These are phyloP conservation scores for Solanum piurae DNA, from an alignment of 257 asterid genomes.

Conservation along the genomic window DNA sequence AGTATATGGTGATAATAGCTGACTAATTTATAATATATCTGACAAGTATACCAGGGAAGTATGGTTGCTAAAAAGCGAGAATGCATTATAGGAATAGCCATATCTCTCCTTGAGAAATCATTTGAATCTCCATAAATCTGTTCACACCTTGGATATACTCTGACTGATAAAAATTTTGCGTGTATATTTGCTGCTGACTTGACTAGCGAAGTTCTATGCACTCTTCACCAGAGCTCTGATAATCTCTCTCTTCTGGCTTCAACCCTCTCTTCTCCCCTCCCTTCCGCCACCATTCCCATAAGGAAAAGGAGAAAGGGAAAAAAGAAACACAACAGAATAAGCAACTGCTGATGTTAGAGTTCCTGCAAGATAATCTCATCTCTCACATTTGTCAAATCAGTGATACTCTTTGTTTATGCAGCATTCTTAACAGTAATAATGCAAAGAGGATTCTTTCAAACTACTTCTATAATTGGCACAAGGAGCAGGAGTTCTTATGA, in stretches of 20 bases:
- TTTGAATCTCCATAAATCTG: neutral
- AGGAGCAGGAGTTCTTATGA: constrained; percentile 29
- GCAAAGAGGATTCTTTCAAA: constrained; percentile 69
- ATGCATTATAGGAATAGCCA: neutral
- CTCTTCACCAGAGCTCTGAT: neutral
- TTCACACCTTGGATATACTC: neutral
- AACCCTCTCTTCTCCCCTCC: neutral
- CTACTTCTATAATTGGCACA: constrained; percentile 21
- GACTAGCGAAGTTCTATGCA: neutral
- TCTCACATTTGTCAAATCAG: neutral
- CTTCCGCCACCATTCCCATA: neutral
- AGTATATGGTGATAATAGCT: neutral
- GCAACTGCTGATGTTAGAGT: neutral
- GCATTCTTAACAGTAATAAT: constrained; percentile 83
- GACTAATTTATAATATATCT: neutral
- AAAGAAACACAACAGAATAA: neutral
- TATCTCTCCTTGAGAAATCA: neutral
- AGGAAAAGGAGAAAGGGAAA: neutral
- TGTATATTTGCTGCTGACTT: neutral
- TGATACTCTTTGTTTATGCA: constrained; percentile 21
- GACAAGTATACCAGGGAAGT: neutral
- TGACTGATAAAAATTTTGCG: neutral
- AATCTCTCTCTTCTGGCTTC: neutral
- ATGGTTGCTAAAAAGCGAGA: neutral
- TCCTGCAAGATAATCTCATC: neutral